Evolutionary conservation across 2,329 filamentous ascomycete genomes (phyloP), one percentile per base, ranked within the genome.

Genomic region (Aphanocladium album): DNA sequence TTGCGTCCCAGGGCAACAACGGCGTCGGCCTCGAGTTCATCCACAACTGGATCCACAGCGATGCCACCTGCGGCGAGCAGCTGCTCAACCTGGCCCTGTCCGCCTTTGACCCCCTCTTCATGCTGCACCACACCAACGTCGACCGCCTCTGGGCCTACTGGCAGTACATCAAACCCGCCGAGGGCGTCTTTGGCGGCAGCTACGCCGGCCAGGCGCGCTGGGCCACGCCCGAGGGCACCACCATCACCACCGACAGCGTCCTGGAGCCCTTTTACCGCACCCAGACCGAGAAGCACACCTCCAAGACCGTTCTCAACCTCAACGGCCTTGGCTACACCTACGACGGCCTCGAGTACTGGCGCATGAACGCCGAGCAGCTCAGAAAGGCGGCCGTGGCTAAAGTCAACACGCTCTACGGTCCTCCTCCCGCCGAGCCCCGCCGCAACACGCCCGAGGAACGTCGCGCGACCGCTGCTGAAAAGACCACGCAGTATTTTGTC

Each of bases 101-200:
- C 1, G 70, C 66, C 17, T 74, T 70, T 56, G 71, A 74, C 57
- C 72, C 72, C 8, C 65, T 74, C 19, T 74, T 74, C 62, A 74
- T 71, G 72, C 68, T 75, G 6, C 73, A 75, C 56, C 75, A 75
- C 71, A 71, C 77, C 64, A 83, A 86, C 64, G 77, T 86, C 58
- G 82, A 86, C 64, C 78, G 83, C 25, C 74, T 86, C 35, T 83
- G 83, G 67, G 77, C 80, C 8, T 69, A 76, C 61, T 78, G 74
- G 72, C 72, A 78, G 65, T 71, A 69, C 19, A 68, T 77, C 25
- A 60, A 65, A 61, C 70, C 68, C 17, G 50, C 64, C 49, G 64
- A 66, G 62, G 66, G 65, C 53, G 67, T 74, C 33, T 64, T 69
- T 51, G 60, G 52, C 54, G 64, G 64, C 43, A 67, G 70, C 6